Percentiles rank a stretch among this genome's conserved stretches.
Evolutionary conservation across 1,284 basidiomycete species (phyloP).

Genomic region (Singerocomus inundabilis): DNA sequence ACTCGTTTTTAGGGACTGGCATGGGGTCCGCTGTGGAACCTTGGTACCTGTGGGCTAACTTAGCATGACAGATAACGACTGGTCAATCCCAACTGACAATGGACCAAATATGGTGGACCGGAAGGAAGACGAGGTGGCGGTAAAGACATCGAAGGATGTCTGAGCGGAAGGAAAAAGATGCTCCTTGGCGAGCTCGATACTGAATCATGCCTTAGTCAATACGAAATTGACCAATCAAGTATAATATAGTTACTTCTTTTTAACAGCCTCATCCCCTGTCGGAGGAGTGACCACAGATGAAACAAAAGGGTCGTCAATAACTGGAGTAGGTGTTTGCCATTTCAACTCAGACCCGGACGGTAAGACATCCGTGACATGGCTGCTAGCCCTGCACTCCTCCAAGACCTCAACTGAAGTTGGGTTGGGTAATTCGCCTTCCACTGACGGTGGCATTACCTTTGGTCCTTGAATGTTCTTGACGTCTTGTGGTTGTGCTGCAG

Average conservation of each 20-base stretch:
- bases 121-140: slow-evolving; percentile 23
- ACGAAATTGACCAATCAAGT: background rate
- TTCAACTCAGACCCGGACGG: background rate
- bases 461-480: background rate
- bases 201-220: slow-evolving; percentile 18
- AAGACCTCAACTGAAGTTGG: slow-evolving; percentile 1
- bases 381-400: slow-evolving; percentile 4
- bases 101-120: slow-evolving; percentile 55
- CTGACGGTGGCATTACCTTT: background rate
- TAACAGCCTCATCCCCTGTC: slow-evolving; percentile 17
- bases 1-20: slow-evolving; percentile 20
- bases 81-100: slow-evolving; percentile 40
- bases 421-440: background rate
- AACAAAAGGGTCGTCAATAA: background rate
- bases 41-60: slow-evolving; percentile 29
- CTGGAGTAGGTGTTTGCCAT: slow-evolving; percentile 1
- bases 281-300: background rate
- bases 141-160: slow-evolving; percentile 20
- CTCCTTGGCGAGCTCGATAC: slow-evolving; percentile 42
- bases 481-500: slow-evolving; percentile 14
- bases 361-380: slow-evolving; percentile 1
- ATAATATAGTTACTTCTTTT: slow-evolving; percentile 26
- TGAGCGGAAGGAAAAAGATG: slow-evolving; percentile 43
- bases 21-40: slow-evolving; percentile 10
- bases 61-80: slow-evolving; percentile 1